Evolutionary conservation across 202 grass and related monocot species (phyloP).

Genomic region (Hordeum pubiflorum): DNA sequence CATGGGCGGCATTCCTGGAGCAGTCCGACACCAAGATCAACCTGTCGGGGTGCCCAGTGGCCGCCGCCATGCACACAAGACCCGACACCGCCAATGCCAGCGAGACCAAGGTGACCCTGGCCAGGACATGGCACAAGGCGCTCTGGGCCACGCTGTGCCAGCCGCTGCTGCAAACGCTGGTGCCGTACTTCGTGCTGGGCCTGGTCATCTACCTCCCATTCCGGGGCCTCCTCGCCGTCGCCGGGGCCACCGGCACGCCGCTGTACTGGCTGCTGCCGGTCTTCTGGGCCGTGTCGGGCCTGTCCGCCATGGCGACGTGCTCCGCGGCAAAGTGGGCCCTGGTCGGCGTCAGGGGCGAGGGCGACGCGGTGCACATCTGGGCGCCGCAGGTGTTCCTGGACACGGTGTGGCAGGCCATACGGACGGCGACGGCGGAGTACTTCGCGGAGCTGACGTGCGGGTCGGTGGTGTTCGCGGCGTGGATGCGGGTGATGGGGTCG

Average conservation of each 20-base stretch:
- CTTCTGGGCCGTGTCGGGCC: conserved; percentile 45
- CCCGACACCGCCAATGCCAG: not conserved
- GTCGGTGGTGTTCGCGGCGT: conserved; percentile 33
- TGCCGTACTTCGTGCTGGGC: conserved; percentile 42
- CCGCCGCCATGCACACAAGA: not conserved
- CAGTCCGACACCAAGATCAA: conserved; percentile 57
- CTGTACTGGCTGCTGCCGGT: conserved; percentile 41
- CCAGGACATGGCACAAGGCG: conserved; percentile 43
- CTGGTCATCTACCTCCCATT: conserved; percentile 36
- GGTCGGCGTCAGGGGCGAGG: conserved; percentile 38
- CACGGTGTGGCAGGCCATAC: conserved; percentile 55
- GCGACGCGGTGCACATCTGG: conserved; percentile 53
- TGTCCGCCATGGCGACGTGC: conserved; percentile 25
- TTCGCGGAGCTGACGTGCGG: conserved; percentile 50
- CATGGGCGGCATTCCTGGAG: conserved; percentile 62
- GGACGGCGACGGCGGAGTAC: conserved; percentile 37
- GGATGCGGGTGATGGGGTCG: conserved; percentile 54
- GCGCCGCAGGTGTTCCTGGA: conserved; percentile 46
- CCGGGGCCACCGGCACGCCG: not conserved
- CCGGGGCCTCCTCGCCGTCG: conserved; percentile 8
- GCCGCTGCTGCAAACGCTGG: conserved; percentile 53
- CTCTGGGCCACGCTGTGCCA: conserved; percentile 57
- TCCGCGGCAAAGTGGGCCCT: conserved; percentile 43
- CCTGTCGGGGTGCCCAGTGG: conserved; percentile 46
- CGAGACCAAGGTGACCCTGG: conserved; percentile 37